Evolutionary conservation across 495 filamentous ascomycete genomes (phyloP).

Genomic region (Lophium mytilinum): DNA sequence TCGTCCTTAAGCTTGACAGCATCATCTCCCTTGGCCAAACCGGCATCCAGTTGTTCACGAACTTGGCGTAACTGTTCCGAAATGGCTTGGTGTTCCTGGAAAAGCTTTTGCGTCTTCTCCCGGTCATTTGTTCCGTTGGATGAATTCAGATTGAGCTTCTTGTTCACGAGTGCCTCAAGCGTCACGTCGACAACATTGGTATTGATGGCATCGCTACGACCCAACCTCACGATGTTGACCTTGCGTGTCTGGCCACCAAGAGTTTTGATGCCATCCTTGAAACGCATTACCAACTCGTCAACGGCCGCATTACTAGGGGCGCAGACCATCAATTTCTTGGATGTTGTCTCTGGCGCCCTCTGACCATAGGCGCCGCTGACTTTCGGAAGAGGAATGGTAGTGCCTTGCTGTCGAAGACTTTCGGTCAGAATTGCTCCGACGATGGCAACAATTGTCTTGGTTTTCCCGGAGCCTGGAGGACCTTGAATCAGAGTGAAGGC

Average conservation of each 20-base stretch:
- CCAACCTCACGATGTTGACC: slow-evolving; percentile 81
- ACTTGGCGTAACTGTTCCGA: slow-evolving; percentile 61
- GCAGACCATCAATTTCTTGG: slow-evolving; percentile 87
- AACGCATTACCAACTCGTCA: slow-evolving; percentile 87
- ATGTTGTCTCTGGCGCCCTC: slow-evolving; percentile 11
- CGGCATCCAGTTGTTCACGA: slow-evolving; percentile 61
- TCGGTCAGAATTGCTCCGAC: slow-evolving; percentile 76
- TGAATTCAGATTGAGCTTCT: slow-evolving; percentile 50
- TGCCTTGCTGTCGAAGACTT: slow-evolving; percentile 34
- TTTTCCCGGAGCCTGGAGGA: slow-evolving; percentile 94
- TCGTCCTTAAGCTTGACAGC: slow-evolving; percentile 62
- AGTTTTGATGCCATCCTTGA: slow-evolving; percentile 82
- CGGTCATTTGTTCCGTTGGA: slow-evolving; percentile 37
- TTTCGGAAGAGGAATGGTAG: slow-evolving; percentile 24
- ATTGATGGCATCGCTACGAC: slow-evolving; percentile 89
- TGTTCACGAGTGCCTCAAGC: slow-evolving; percentile 81
- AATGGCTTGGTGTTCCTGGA: slow-evolving; percentile 70
- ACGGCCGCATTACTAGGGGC: slow-evolving; percentile 97
- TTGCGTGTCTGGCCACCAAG: slow-evolving; percentile 60
- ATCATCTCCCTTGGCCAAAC: slow-evolving; percentile 54
- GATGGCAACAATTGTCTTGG: slow-evolving; percentile 95
- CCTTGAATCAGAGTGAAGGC: slow-evolving; percentile 95
- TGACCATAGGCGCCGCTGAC: background rate
- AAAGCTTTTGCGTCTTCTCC: slow-evolving; percentile 64
- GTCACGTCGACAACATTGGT: slow-evolving; percentile 84